A percentile compares a stretch with the other conserved stretches of the same genome.
Conservation (phyloP, 352 stramenopile species). For the Phytopythium aichiense region DNA sequence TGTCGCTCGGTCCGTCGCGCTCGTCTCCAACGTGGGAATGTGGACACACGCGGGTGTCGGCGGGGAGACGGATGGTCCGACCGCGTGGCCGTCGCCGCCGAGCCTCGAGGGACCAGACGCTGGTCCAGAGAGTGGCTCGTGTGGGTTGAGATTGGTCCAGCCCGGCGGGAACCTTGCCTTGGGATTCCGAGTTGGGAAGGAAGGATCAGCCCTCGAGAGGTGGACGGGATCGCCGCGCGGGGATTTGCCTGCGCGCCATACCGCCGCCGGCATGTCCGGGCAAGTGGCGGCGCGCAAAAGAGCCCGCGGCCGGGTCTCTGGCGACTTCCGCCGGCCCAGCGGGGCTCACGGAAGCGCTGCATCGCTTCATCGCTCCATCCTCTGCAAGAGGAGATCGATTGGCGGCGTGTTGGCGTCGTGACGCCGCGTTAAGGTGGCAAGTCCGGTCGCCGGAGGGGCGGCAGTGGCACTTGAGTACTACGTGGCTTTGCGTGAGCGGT, state of each 20-base stretch:
- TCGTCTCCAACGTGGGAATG: neutral
- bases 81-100: neutral
- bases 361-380: neutral
- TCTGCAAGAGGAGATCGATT: neutral
- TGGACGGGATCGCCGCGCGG: neutral
- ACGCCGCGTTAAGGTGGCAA: no score
- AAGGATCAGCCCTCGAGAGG: neutral
- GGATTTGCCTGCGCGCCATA: neutral
- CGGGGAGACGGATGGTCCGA: neutral
- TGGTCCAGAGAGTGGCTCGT: neutral
- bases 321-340: neutral
- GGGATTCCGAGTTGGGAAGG: neutral
- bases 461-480: no score
- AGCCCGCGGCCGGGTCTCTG: neutral
- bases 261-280: neutral
- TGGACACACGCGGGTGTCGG: neutral
- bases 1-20: neutral
- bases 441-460: no score
- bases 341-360: neutral
- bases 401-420: no score
- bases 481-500: no score
- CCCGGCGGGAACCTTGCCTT: neutral
- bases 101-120: neutral
- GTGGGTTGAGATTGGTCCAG: neutral
- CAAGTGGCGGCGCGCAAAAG: neutral